Evolutionary conservation across 23 red algal species (phyloP), one percentile per base, ranked within the genome.

Genomic region (Pyropia haitanensis): DNA sequence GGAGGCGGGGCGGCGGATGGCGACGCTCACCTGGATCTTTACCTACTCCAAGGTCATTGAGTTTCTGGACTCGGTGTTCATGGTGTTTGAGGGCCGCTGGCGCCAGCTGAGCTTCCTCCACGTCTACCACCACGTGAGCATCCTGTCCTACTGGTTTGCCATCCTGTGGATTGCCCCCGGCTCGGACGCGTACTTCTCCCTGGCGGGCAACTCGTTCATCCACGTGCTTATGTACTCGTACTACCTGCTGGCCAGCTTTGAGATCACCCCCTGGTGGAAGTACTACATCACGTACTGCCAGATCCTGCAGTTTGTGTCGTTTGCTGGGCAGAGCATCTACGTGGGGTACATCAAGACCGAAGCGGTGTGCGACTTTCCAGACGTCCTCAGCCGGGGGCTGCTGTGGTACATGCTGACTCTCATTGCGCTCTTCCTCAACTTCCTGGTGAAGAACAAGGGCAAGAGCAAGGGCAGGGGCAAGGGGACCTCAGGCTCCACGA

Each of bases 391-490:
- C 70, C 27, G 60, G 18, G 75, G 68, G 17, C 60, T 90, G 31
- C 64, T 90, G 56, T 90, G 86, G 86, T 90, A 90, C 70, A 90
- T 90, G 86, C 56, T 90, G 52, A 74, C 76, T 1, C 75, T 90
- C 7, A 81, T 90, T 27, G 66, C 86, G 14, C 75, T 90, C 14
- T 90, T 90, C 86, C 13, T 70, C 39, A 67, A 90, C 70, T 90
- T 90, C 60, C 57, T 90, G 53, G 14, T 79, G 28, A 79, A 66
- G 27, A 88, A 73, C 58, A 78, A 73, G 51, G 68, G 68, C n/a
- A 80, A 64, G 29, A 63, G 32, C 51, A 88, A 89, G 71, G 65
- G 56, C 25, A 75, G 10, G 20, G n/a, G 61, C 39, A 46, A 46
- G 39, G 39, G 39, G 5, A 9, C 5, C 39, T 9, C 5, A 9